phyloP scores from a whole-genome alignment of 345 rosid genomes.

The Eutrema yunnanense region DNA sequence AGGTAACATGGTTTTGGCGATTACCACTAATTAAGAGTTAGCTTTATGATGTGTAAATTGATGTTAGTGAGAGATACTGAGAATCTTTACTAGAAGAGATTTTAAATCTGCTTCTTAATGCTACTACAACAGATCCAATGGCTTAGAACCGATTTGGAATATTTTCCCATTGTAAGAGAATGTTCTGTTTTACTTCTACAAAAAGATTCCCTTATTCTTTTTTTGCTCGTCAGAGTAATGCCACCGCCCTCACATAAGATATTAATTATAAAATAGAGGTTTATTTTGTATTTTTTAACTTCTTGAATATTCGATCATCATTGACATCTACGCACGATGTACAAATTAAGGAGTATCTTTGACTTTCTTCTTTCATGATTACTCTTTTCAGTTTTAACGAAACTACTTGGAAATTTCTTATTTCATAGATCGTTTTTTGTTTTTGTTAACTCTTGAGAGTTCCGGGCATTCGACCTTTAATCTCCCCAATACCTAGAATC shows the following conservation, averaged over 20 bases:
- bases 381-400: neutral
- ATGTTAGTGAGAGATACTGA: conserved; percentile 11
- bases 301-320: conserved; percentile 25
- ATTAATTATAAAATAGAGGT: neutral
- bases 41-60: neutral
- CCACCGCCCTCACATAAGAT: conserved; percentile 25
- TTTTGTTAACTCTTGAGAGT: too few relatives aligned
- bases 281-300: neutral
- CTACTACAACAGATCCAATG: conserved; percentile 7
- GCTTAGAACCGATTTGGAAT: conserved; percentile 4
- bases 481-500: too few relatives aligned
- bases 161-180: conserved; percentile 11
- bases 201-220: conserved; percentile 10
- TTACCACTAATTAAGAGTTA: neutral
- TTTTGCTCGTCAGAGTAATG: conserved; percentile 6
- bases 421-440: neutral
- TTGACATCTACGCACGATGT: conserved; percentile 25
- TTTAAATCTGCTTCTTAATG: too few relatives aligned
- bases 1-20: neutral
- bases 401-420: neutral
- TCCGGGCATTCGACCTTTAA: too few relatives aligned
- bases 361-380: conserved; percentile 17
- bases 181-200: conserved; percentile 4
- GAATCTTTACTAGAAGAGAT: conserved; percentile 10
- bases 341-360: conserved; percentile 13